Evolutionary conservation across 208 protist species (phyloP).

Genomic region (Leishmania turanica): DNA sequence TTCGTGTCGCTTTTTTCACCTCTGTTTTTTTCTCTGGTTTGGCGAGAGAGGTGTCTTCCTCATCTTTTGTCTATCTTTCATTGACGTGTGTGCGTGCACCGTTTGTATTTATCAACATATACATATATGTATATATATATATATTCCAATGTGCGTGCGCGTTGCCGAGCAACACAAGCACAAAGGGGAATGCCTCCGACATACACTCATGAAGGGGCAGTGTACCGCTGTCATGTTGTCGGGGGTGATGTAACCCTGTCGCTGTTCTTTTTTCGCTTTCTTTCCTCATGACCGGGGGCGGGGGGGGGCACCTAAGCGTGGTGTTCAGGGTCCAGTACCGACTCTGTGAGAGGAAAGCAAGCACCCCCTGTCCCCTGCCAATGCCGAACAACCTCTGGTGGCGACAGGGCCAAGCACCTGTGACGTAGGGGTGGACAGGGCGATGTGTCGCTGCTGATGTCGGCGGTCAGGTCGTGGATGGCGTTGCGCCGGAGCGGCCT

Average conservation of each 20-base stretch:
- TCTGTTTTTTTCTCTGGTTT: not conserved
- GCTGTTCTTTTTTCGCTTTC: not conserved
- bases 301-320: not conserved
- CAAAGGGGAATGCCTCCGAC: not conserved
- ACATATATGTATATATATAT: not conserved
- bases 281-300: not conserved
- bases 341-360: not conserved
- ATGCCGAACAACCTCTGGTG: not conserved
- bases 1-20: not conserved
- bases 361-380: not conserved
- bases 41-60: not conserved
- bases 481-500: too few relatives aligned
- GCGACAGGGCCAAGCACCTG: too few relatives aligned
- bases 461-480: too few relatives aligned
- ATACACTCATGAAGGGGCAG: not conserved
- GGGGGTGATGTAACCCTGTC: not conserved
- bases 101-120: not conserved
- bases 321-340: not conserved
- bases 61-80: conserved; percentile 5
- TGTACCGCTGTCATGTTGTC: too few relatives aligned
- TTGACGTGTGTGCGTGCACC: not conserved
- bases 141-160: not conserved
- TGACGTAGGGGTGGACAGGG: too few relatives aligned
- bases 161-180: not conserved
- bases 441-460: too few relatives aligned